Base-by-base conservation (phyloP, 2,329 filamentous ascomycete genomes). In the Paraphaeosphaeria sporulosa region DNA sequence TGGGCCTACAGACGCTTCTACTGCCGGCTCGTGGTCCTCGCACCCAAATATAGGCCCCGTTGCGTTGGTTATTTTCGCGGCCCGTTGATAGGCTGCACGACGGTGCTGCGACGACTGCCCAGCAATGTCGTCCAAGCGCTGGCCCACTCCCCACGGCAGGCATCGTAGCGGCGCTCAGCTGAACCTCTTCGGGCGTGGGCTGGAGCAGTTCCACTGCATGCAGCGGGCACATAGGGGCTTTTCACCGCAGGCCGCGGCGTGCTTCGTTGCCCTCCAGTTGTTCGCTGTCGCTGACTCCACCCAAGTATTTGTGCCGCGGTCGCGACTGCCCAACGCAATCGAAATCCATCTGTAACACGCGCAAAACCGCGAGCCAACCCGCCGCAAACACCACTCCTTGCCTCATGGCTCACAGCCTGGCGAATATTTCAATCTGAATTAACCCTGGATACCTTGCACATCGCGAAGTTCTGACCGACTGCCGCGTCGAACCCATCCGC, bases 251-350 rank as follows among this genome's bases (percentile, higher is more conserved):
- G 12, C 50, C 23, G 23, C 17, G 36, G 13, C 38, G 17, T 40
- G 36, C 36, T 40, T 40, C 36, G 36, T 15, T 10, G 36, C 32
- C 36, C 43, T 52, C 12, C 21, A 25, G 5, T 15, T n/a, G n/a
- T 44, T 44, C 10, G 8, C 10, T 23, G 51, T 21, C 51, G 25
- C 38, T 44, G 38, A 38, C 34, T 40, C 19, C 49, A 25, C 34
- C 25, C 25, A 27, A 27, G 6, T 27, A 27, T 54, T 44, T n/a
- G 30, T 23, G 13, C 21, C 23, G 7, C 25, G 2, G 25, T 54
- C 51, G 51, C 51, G 10, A 13, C 23, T 54, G 51, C 51, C 25
- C 51, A 36, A 38, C 30, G 38, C 48, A 51, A n/a, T 13, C 47
- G 17, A 40, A 32, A 32, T 32, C 10, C 10, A 32, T 9, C 10